Base-by-base conservation (phyloP, 73 alveolate genomes). In the Paramecium octaurelia region DNA sequence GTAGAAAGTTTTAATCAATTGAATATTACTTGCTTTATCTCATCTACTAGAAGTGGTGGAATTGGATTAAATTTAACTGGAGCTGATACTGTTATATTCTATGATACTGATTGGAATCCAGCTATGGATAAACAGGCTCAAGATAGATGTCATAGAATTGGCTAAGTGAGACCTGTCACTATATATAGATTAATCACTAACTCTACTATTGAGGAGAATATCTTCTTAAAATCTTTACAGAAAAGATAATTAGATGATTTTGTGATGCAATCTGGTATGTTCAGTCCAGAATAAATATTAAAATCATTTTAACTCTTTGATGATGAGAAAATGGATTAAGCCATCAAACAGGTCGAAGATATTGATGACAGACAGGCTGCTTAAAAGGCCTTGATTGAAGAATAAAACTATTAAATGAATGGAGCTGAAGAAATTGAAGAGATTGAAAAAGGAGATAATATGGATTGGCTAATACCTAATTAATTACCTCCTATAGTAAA, bases 21-120 rank as follows among this genome's bases (percentile, higher is more conserved):
- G 27, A 97, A 97, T 92, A 97, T 99, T 4, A 98, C 98, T 96
- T 96, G 99, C 77, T 99, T 99, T 93, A 98, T 99, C 35, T 98
- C 99, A 9, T 97, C 99, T 21, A 99, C 99, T 3, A 93, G 99
- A 43, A 96, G 99, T 43, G 99, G 99, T 24, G 99, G 99, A 20
- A 97, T 99, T 29, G 99, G 99, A 23, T 95, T 99, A 85, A 99
- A 98, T 94, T 93, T 99, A 68, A 98, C 99, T 4, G 99, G 99
- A 18, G 99, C 99, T 3, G 99, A 99, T 92, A 95, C 98, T 50
- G 99, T 99, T 42, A 98, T 99, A 54, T 99, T 99, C 97, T 99
- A 98, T 93, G 99, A 99, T 92, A 98, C 99, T 1, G 99, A 99
- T 92, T 99, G 99, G 99, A 99, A 99, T 89, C 99, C 99, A 2